These are phyloP conservation scores for Cucurbita ficifolia DNA, from an alignment of 306 rosid species.

Conservation along the genomic window DNA sequence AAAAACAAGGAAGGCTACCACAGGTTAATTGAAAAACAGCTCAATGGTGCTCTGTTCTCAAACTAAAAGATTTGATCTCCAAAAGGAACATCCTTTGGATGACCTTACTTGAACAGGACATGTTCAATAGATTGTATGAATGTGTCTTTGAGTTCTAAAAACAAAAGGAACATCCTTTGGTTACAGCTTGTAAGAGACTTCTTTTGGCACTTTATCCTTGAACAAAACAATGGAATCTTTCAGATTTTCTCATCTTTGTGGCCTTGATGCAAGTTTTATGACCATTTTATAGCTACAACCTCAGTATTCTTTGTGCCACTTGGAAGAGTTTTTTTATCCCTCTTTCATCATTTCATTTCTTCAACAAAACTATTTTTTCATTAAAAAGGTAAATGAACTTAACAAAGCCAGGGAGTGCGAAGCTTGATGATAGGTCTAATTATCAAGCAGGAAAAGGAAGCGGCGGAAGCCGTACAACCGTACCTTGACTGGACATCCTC, in stretches of 20 bases:
- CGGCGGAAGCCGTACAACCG: constrained; percentile 4
- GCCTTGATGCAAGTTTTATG: not conserved
- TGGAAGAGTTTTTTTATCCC: not conserved
- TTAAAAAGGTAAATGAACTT: not conserved
- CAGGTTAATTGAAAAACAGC: not conserved
- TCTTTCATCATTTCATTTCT: not conserved
- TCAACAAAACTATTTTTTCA: not conserved
- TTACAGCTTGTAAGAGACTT: not conserved
- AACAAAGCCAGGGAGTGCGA: not conserved
- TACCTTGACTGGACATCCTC: constrained; percentile 90
- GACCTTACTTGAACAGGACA: not conserved
- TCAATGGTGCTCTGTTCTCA: not conserved
- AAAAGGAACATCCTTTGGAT: not conserved
- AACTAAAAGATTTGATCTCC: not conserved
- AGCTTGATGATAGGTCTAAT: not conserved
- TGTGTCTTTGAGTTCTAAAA: not conserved
- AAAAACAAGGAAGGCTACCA: not conserved
- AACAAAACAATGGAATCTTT: not conserved
- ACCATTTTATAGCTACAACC: not conserved
- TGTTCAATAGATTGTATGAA: not conserved
- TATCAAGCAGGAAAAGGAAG: not conserved
- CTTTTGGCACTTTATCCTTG: not conserved
- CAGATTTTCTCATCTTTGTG: not conserved
- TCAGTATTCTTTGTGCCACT: not conserved
- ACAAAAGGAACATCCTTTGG: not conserved